Conservation (phyloP, 1,284 basidiomycete species). For the Fomitopsis palustris region DNA sequence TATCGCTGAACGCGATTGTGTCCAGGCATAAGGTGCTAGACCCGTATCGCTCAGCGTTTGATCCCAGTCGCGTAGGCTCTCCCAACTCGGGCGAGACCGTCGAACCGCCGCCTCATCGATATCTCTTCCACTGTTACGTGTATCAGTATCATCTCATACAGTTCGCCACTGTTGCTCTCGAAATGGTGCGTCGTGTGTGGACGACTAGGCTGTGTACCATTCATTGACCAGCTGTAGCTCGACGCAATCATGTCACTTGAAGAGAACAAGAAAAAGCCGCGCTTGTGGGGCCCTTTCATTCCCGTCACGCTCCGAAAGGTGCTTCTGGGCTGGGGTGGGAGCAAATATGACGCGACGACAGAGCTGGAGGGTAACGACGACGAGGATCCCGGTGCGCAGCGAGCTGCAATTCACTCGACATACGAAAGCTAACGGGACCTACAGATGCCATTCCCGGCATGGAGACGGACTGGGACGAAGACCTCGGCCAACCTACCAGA, state of each 20-base stretch:
- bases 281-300: slow-evolving; percentile 68
- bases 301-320: slow-evolving; percentile 32
- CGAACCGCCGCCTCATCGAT: slow-evolving; percentile 53
- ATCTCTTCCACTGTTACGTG: slow-evolving; percentile 66
- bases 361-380: slow-evolving; percentile 45
- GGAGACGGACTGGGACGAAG: slow-evolving; percentile 35
- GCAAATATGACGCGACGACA: slow-evolving; percentile 46
- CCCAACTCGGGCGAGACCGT: slow-evolving; percentile 21
- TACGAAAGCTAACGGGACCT: background rate
- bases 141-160: slow-evolving; percentile 51
- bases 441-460: slow-evolving; percentile 60
- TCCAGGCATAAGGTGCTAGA: slow-evolving; percentile 61
- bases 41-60: slow-evolving; percentile 65
- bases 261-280: slow-evolving; percentile 41
- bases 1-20: background rate
- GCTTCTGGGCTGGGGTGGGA: slow-evolving; percentile 31
- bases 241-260: slow-evolving; percentile 57
- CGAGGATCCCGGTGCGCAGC: slow-evolving; percentile 45
- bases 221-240: slow-evolving; percentile 34
- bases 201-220: too few species aligned
- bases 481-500: slow-evolving; percentile 51
- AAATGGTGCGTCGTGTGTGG: slow-evolving; percentile 22
- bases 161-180: slow-evolving; percentile 23
- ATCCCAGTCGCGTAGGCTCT: slow-evolving; percentile 36
- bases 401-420: background rate